Percentiles rank a stretch among this genome's conserved stretches.
Conservation (phyloP, 371 early-diverging fungal genomes). For the Saksenaea oblongispora region DNA sequence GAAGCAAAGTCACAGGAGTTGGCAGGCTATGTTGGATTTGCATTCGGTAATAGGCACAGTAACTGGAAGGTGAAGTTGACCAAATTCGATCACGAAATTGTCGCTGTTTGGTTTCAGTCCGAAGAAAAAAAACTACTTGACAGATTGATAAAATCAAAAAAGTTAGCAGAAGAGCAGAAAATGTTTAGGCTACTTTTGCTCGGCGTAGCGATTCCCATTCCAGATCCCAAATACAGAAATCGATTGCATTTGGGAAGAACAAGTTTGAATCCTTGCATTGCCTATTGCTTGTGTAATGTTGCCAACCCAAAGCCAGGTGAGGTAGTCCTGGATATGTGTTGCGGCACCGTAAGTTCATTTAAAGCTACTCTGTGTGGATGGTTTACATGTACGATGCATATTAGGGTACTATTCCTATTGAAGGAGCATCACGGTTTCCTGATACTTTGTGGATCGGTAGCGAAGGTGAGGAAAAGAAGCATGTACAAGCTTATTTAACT, state of each 20-base stretch:
- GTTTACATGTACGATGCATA: not conserved
- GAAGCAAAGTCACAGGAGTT: slow-evolving; percentile 24
- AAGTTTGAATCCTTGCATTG: slow-evolving; percentile 44
- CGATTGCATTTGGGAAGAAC: slow-evolving; percentile 40
- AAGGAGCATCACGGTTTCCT: slow-evolving; percentile 36
- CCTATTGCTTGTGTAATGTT: slow-evolving; percentile 36
- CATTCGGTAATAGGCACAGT: slow-evolving; percentile 21
- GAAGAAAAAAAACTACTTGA: not conserved
- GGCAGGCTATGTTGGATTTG: slow-evolving; percentile 35
- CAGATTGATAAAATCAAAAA: not conserved
- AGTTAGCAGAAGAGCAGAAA: not conserved
- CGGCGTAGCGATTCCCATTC: slow-evolving; percentile 27
- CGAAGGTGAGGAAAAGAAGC: slow-evolving; percentile 28
- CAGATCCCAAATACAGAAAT: slow-evolving; percentile 34
- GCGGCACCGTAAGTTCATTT: slow-evolving; percentile 30
- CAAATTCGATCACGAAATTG: slow-evolving; percentile 30
- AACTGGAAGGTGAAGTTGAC: slow-evolving; percentile 45
- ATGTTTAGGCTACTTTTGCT: slow-evolving; percentile 16
- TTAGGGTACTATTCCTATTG: slow-evolving; percentile 32
- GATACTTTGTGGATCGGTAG: slow-evolving; percentile 43
- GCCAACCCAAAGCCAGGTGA: slow-evolving; percentile 40
- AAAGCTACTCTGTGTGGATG: not conserved
- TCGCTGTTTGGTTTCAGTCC: slow-evolving; percentile 26
- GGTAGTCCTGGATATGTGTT: slow-evolving; percentile 47
- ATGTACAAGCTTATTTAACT: not conserved